These are phyloP conservation scores for Candida sanyaensis DNA, from an alignment of 1,139 yeast genomes.

Conservation along the genomic window DNA sequence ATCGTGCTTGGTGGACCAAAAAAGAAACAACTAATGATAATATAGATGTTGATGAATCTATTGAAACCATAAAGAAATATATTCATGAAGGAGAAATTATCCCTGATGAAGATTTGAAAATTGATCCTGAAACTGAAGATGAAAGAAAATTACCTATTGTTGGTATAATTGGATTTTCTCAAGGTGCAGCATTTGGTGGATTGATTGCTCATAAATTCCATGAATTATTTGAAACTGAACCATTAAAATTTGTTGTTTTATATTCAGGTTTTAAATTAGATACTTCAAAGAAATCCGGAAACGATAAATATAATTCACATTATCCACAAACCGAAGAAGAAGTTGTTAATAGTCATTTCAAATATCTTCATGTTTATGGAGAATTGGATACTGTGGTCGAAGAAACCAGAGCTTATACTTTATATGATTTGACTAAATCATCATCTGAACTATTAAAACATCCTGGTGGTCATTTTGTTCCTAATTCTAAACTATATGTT, in stretches of 20 bases:
- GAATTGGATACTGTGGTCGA: constrained; percentile 87
- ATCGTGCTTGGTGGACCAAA: constrained; percentile 44
- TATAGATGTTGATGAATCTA: constrained; percentile 29
- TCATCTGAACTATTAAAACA: constrained; percentile 57
- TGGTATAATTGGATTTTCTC: constrained; percentile 48
- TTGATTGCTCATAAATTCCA: constrained; percentile 33
- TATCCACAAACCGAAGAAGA: constrained; percentile 32
- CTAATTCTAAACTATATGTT: constrained; percentile 64
- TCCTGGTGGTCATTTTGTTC: constrained; percentile 88
- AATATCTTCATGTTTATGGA: constrained; percentile 74
- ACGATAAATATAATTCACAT: constrained; percentile 23
- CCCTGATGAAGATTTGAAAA: constrained; percentile 28
- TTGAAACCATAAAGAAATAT: constrained; percentile 32
- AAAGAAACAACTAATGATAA: constrained; percentile 22
- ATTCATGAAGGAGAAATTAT: constrained; percentile 33
- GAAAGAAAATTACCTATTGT: constrained; percentile 35
- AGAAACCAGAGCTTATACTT: constrained; percentile 62
- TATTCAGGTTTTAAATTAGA: constrained; percentile 77
- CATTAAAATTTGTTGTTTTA: constrained; percentile 67
- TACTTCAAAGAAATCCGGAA: constrained; percentile 41
- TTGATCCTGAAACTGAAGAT: constrained; percentile 22
- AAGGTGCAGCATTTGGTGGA: constrained; percentile 56
- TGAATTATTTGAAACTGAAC: constrained; percentile 27
- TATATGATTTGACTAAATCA: constrained; percentile 55
- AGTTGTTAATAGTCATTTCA: constrained; percentile 22